These are phyloP conservation scores for Emmonsiellopsis sp. DNA, from an alignment of 2,329 filamentous ascomycete species.

Conservation along the genomic window DNA sequence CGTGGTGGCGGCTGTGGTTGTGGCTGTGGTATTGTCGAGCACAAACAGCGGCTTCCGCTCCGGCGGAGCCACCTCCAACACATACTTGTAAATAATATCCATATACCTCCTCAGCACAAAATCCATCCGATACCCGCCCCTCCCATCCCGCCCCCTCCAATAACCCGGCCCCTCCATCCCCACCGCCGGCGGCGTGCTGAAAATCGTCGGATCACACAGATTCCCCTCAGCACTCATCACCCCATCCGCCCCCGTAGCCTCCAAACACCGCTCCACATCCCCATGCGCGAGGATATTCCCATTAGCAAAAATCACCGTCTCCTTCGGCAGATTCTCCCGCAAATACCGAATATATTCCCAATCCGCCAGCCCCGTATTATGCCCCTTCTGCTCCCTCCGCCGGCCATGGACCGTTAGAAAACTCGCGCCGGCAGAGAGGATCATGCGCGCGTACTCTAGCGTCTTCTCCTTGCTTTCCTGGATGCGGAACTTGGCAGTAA, in stretches of 20 bases:
- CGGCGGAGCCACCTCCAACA: constrained; percentile 57
- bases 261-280: constrained; percentile 69
- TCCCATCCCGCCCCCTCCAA: constrained; percentile 71
- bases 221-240: constrained; percentile 97
- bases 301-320: constrained; percentile 94
- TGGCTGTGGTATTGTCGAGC: constrained; percentile 40
- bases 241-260: constrained; percentile 77
- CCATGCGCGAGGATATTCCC: constrained; percentile 79
- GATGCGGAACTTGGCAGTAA: constrained; percentile 92
- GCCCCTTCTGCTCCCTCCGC: constrained; percentile 84
- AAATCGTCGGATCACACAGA: constrained; percentile 82
- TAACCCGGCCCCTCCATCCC: constrained; percentile 54
- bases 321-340: constrained; percentile 69
- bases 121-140: constrained; percentile 80
- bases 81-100: constrained; percentile 77
- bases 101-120: constrained; percentile 80
- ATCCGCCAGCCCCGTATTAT: constrained; percentile 86
- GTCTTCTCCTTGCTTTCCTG: constrained; percentile 81
- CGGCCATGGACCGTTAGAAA: constrained; percentile 90
- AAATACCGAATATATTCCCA: constrained; percentile 80
- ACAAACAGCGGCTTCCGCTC: constrained; percentile 64
- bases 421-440: constrained; percentile 79
- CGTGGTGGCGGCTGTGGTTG: constrained; percentile 19
- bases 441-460: constrained; percentile 78
- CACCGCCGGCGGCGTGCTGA: constrained; percentile 56